Evolutionary conservation across 1,284 basidiomycete genomes (phyloP).

Genomic region (Porodaedalea pini): DNA sequence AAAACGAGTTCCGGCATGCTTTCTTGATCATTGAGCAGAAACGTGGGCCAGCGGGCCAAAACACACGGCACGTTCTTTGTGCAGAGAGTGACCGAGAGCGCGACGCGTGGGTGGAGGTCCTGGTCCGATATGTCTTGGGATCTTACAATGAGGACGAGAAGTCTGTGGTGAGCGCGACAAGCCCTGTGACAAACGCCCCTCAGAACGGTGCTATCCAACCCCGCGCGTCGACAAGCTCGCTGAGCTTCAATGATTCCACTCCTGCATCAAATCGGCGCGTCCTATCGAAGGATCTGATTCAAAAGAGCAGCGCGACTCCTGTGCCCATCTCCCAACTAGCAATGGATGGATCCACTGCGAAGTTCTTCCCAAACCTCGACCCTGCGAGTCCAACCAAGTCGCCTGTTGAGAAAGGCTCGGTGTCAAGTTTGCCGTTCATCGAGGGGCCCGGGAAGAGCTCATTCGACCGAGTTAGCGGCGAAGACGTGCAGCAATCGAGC

Average conservation of each 20-base stretch:
- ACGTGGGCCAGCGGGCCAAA: slow-evolving; percentile 64
- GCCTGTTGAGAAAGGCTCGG: slow-evolving; percentile 16
- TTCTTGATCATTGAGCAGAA: slow-evolving; percentile 93
- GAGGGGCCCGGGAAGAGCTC: slow-evolving; percentile 15
- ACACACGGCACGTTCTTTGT: slow-evolving; percentile 87
- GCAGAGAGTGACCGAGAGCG: slow-evolving; percentile 93
- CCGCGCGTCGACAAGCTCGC: slow-evolving; percentile 59
- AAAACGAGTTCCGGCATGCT: slow-evolving; percentile 93
- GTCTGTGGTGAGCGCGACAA: neutral
- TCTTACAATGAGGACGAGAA: slow-evolving; percentile 64
- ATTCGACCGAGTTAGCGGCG: slow-evolving; percentile 29
- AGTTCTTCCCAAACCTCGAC: slow-evolving; percentile 50
- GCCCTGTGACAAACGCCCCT: slow-evolving; percentile 6
- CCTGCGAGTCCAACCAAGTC: slow-evolving; percentile 48
- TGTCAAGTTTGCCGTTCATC: slow-evolving; percentile 12
- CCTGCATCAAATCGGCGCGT: slow-evolving; percentile 36
- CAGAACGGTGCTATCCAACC: slow-evolving; percentile 31
- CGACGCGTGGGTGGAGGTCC: slow-evolving; percentile 92
- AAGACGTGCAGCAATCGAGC: slow-evolving; percentile 57
- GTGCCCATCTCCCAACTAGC: slow-evolving; percentile 59
- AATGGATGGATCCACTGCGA: slow-evolving; percentile 54
- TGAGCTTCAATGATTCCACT: slow-evolving; percentile 33
- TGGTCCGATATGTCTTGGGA: slow-evolving; percentile 80
- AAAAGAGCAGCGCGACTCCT: slow-evolving; percentile 26
- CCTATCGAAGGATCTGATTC: slow-evolving; percentile 59